Base-by-base conservation (phyloP, 345 rosid species). In the Trapa incisa region DNA sequence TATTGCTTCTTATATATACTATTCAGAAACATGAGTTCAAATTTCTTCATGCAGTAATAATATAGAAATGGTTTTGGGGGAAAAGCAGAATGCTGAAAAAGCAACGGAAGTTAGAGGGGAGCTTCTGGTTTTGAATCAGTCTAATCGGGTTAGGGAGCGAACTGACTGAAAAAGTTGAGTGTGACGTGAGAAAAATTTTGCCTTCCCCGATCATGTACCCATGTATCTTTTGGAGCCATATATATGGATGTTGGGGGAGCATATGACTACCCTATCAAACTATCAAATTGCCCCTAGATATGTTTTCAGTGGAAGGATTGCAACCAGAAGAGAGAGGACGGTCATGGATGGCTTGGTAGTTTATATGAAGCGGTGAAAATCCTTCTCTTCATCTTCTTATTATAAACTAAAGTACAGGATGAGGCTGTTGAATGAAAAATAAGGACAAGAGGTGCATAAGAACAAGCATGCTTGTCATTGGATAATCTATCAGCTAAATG, bases 81-180 rank as follows among this genome's bases (percentile, higher is more conserved):
- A 12, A n/a, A 14, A 47, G 71, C 38, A 37, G 37, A 68, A 36
- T 57, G 50, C 37, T 47, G 2, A 29, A 38, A 68, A 39, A 43
- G 53, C 47, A 12, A 33, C 0, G 36, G 64, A 43, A 37, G 66
- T 56, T 32, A 38, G 48, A 69, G 54, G 43, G 16, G 7, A 67
- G 63, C 70, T 53, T 53, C 32, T 32, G 52, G 67, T 48, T 65
- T 61, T 69, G 72, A 61, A 69, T 69, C 16, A 60, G 72, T 61
- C 72, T 61, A 69, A 61, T 47, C 61, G 58, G 58, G 66, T 61
- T 47, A 48, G 22, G 65, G 58, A 16, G 58, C 53, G 14, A 16
- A 35, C 45, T 16, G 66, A 47, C 3, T 32, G 39, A 43, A 60
- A 60, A 65, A 43, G 52, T n/a, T 65, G 67, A 65, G 53, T 65